Base-by-base conservation (phyloP, 1,139 yeast genomes). In the Protomyces lactucae-debilis region DNA sequence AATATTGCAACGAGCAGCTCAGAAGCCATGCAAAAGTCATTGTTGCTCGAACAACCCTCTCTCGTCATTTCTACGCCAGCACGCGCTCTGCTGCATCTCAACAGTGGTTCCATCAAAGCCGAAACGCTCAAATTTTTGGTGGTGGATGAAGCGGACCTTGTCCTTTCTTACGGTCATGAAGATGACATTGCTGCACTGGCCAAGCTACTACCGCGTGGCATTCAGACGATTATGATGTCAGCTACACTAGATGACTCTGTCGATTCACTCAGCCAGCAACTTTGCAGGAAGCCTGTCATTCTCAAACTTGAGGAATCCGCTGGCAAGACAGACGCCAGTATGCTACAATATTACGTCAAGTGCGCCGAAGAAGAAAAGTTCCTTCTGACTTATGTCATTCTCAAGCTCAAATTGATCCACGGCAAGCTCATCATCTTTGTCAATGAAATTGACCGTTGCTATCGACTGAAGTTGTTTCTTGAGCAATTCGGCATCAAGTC, bases 121-220 rank as follows among this genome's bases (percentile, higher is more conserved):
- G 79, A 82, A 35, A 76, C 80, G 37, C 82, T 93, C 64, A 81
- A 81, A 67, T 88, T 83, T 73, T 77, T 93, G 66, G 95, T 91
- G 46, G 88, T 95, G 69, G 99, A 95, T 78, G 99, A 95, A 76
- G 98, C 95, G 21, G 99, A 95, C 77, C 81, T 93, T 71, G 85
- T 95, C 55, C 78, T 90, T 65, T 87, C 96, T 1, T 95, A 88
- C 74, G 99, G 99, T 18, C 90, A 93, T 74, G 83, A 85, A 70
- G 96, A 90, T 6, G 99, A 95, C 76, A 79, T 95, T 69, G 77
- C 81, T 64, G 74, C 74, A 25, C 80, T 93, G 68, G 82, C 87
- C 16, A 79, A 80, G 28, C 82, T 78, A 68, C 77, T 90, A 68
- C 93, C 95, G 12, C 80, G 85, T 64, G 85, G 86, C 65, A 78